phyloP scores from a whole-genome alignment of 306 rosid genomes.

The Morella rubra region DNA sequence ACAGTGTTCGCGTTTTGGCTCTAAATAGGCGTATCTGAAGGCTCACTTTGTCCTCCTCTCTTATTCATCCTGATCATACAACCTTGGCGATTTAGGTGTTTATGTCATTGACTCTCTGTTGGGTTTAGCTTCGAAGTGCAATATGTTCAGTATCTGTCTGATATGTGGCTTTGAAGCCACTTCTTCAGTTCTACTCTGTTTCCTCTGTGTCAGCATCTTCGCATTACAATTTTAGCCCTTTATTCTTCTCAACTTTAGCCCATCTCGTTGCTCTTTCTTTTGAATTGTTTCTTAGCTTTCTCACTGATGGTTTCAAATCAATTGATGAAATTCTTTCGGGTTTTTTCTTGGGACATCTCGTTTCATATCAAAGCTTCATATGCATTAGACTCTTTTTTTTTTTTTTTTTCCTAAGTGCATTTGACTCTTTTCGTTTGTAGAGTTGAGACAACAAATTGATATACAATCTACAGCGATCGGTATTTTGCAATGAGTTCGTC shows the following conservation, averaged over 20 bases:
- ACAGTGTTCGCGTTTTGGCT: neutral
- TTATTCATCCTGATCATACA: neutral
- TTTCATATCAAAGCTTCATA: neutral
- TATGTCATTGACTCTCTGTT: neutral
- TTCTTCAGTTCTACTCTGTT: neutral
- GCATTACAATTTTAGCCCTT: neutral
- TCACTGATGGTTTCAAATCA: neutral
- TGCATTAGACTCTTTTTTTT: neutral
- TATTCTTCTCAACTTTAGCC: neutral
- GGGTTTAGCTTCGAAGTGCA: neutral
- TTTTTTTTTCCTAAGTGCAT: neutral
- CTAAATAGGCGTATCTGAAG: neutral
- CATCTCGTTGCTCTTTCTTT: neutral
- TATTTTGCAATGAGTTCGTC: slow-evolving; percentile 44
- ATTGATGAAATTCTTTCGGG: slow-evolving; percentile 1
- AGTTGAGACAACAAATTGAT: neutral
- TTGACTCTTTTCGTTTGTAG: neutral
- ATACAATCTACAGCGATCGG: neutral
- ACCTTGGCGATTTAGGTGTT: neutral
- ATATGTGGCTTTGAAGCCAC: neutral
- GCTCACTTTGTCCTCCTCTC: neutral
- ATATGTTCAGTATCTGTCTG: neutral
- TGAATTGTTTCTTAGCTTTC: neutral
- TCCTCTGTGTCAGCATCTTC: neutral
- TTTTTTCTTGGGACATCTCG: neutral